A percentile compares a stretch with the other conserved stretches of the same genome.
Conservation (phyloP, 2,329 filamentous ascomycete species). For the Colletotrichum magnum region DNA sequence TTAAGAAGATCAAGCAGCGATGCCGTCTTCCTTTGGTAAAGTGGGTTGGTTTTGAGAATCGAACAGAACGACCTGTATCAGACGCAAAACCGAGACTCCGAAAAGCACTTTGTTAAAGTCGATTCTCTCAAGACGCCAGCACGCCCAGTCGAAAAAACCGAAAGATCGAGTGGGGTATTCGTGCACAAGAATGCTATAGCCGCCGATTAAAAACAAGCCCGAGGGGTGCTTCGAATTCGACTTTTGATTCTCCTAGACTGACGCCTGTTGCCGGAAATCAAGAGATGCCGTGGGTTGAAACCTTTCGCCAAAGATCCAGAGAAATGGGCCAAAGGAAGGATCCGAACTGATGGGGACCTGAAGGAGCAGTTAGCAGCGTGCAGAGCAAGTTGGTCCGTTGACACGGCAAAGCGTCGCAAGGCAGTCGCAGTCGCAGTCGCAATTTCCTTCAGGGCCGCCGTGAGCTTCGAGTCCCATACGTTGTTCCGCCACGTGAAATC, state of each 20-base stretch:
- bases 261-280: slow-evolving; percentile 39
- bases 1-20: slow-evolving; percentile 10
- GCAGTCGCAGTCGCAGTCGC: no score
- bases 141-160: slow-evolving; percentile 51
- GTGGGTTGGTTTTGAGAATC: slow-evolving; percentile 48
- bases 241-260: slow-evolving; percentile 39
- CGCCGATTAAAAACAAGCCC: slow-evolving; percentile 39
- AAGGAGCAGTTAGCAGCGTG: slow-evolving; percentile 12
- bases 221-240: slow-evolving; percentile 42
- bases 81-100: slow-evolving; percentile 54
- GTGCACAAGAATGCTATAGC: slow-evolving; percentile 39
- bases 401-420: not conserved
- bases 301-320: slow-evolving; percentile 54
- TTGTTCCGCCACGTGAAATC: no score
- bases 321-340: slow-evolving; percentile 38
- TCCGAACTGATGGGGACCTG: slow-evolving; percentile 38
- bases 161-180: slow-evolving; percentile 39
- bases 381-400: not conserved
- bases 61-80: slow-evolving; percentile 52
- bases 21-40: slow-evolving; percentile 6
- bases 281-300: slow-evolving; percentile 31
- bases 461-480: no score
- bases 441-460: not conserved
- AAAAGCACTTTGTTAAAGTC: slow-evolving; percentile 54
- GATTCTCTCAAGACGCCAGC: slow-evolving; percentile 56